Conservation (phyloP, 2,329 filamentous ascomycete genomes). For the Fusarium agapanthi region DNA sequence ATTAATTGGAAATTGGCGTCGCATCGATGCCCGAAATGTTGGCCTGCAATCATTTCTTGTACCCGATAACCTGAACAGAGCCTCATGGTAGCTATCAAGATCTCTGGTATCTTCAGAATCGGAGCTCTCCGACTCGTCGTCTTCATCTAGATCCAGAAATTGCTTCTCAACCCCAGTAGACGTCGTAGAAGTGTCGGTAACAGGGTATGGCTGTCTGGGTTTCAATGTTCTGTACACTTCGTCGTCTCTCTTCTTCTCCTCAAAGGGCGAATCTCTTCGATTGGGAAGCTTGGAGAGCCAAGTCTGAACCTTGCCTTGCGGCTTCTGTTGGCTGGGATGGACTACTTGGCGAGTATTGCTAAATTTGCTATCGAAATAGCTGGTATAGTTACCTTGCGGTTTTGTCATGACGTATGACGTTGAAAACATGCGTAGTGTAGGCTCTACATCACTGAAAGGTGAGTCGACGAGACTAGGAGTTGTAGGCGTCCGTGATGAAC, state of each 20-base stretch:
- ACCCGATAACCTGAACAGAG: background rate
- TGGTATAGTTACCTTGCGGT: too few species aligned
- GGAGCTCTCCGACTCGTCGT: background rate
- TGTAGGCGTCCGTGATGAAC: background rate
- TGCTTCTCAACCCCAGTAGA: background rate
- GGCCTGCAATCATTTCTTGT: background rate
- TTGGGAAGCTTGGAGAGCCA: background rate
- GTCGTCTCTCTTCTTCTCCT: background rate
- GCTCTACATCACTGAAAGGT: background rate
- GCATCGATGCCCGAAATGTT: background rate
- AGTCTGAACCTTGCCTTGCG: background rate
- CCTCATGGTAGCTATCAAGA: background rate
- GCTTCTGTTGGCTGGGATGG: background rate
- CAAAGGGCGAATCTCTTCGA: background rate
- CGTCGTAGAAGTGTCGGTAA: fast-evolving
- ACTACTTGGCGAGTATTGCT: too few species aligned
- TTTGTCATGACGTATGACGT: background rate
- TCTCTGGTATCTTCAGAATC: background rate
- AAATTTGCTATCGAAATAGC: background rate
- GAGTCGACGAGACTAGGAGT: background rate
- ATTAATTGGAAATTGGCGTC: background rate
- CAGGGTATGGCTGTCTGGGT: background rate
- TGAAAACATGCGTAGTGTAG: background rate
- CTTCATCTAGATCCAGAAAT: background rate
- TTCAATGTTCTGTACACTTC: background rate